A percentile compares a stretch with the other conserved stretches of the same genome.
phyloP scores from a whole-genome alignment of 371 early-diverging fungal species.

The Mucor velutinosus region DNA sequence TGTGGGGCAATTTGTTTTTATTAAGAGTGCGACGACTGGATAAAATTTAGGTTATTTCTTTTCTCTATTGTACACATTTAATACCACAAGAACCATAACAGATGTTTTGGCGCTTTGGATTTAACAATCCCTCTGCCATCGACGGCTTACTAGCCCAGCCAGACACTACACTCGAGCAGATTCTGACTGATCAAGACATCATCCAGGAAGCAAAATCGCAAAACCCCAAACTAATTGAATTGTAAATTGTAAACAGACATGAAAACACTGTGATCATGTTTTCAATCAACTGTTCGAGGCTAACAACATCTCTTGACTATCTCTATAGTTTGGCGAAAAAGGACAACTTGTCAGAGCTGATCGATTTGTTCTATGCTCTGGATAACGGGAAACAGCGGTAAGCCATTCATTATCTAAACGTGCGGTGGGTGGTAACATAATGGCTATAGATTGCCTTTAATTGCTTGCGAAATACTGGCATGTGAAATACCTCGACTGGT shows the following conservation, averaged over 20 bases:
- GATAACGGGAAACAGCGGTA: constrained; percentile 31
- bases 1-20: not conserved
- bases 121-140: constrained; percentile 70
- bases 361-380: constrained; percentile 53
- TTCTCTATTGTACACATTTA: not conserved
- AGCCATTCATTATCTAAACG: not conserved
- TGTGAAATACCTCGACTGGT: constrained; percentile 85
- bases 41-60: not conserved
- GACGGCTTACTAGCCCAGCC: constrained; percentile 80
- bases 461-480: constrained; percentile 85
- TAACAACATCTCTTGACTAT: not conserved
- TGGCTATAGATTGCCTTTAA: constrained; percentile 69
- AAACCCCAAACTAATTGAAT: constrained; percentile 80
- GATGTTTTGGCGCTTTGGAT: constrained; percentile 86
- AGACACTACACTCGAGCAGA: constrained; percentile 73
- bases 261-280: not conserved
- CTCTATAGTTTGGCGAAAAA: constrained; percentile 45
- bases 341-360: constrained; percentile 61
- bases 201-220: constrained; percentile 86
- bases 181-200: constrained; percentile 82
- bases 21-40: constrained; percentile 1
- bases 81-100: not conserved
- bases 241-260: constrained; percentile 54
- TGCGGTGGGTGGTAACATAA: not conserved
- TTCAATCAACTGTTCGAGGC: not conserved